A percentile compares a stretch with the other conserved stretches of the same genome.
phyloP scores from a whole-genome alignment of 805 yeast genomes.

The Candida railenensis region DNA sequence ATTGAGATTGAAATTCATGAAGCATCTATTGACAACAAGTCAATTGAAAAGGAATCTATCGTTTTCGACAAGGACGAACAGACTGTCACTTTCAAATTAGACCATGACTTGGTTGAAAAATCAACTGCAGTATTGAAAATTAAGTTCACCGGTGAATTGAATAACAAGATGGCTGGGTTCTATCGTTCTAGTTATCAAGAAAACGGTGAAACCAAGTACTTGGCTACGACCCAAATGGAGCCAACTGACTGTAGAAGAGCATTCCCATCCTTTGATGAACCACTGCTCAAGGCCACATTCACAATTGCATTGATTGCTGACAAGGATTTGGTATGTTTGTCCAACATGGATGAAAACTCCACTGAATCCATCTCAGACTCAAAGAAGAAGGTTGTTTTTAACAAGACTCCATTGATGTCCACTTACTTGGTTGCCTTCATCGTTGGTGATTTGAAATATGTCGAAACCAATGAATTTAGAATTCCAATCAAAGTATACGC shows the following conservation, averaged over 20 bases:
- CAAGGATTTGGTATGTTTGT: conserved; percentile 55
- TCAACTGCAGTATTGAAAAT: conserved; percentile 46
- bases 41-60: conserved; percentile 16
- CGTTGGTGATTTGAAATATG: conserved; percentile 75
- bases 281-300: conserved; percentile 73
- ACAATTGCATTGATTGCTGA: conserved; percentile 61
- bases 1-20: conserved; percentile 62
- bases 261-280: conserved; percentile 85
- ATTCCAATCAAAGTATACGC: conserved; percentile 81
- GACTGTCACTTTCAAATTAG: conserved; percentile 38
- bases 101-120: conserved; percentile 33
- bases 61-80: conserved; percentile 36
- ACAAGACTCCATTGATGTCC: conserved; percentile 79
- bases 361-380: conserved; percentile 42
- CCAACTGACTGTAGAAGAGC: conserved; percentile 86
- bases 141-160: conserved; percentile 60
- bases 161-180: conserved; percentile 81
- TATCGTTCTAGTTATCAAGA: conserved; percentile 67
- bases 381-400: conserved; percentile 59
- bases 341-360: conserved; percentile 65
- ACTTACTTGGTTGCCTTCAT: conserved; percentile 85
- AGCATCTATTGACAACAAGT: conserved; percentile 36
- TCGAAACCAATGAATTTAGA: conserved; percentile 63
- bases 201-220: conserved; percentile 63
- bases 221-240: conserved; percentile 86